phyloP scores from a whole-genome alignment of 2,329 filamentous ascomycete species.

The Calonectria henricotiae region DNA sequence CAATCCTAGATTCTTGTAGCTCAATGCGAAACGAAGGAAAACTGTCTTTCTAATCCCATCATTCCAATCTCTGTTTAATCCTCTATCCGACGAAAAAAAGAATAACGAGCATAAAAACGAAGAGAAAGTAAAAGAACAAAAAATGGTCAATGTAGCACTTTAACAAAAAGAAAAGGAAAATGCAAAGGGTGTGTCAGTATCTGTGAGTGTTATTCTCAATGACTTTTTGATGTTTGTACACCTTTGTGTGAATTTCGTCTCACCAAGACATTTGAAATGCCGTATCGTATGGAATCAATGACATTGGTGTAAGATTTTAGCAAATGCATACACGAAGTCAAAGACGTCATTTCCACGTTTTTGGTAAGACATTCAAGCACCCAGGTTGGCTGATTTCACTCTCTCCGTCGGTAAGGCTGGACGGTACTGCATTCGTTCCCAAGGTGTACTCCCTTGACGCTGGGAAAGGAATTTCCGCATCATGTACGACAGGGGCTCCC shows the following conservation, averaged over 20 bases:
- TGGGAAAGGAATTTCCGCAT: constrained; percentile 5
- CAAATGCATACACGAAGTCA: neutral
- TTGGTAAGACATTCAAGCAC: neutral
- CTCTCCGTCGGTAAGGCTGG: no score
- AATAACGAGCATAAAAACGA: neutral
- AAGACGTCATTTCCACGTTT: neutral
- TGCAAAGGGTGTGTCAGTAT: neutral
- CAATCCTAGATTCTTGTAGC: neutral
- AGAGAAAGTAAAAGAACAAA: neutral
- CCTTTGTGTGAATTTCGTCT: neutral
- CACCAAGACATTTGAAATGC: neutral
- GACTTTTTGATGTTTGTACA: neutral
- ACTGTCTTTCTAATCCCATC: neutral
- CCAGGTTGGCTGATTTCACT: neutral
- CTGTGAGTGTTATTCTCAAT: neutral
- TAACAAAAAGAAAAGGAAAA: neutral
- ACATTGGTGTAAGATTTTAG: neutral
- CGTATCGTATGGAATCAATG: neutral
- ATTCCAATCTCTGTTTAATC: neutral
- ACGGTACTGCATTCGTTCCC: neutral
- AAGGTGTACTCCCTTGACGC: neutral
- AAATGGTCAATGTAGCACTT: neutral
- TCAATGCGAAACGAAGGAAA: neutral
- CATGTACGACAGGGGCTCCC: neutral
- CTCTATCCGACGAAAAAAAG: neutral